Evolutionary conservation across 192 early-diverging fungal species (phyloP).

Genomic region (Backusella australiensis): DNA sequence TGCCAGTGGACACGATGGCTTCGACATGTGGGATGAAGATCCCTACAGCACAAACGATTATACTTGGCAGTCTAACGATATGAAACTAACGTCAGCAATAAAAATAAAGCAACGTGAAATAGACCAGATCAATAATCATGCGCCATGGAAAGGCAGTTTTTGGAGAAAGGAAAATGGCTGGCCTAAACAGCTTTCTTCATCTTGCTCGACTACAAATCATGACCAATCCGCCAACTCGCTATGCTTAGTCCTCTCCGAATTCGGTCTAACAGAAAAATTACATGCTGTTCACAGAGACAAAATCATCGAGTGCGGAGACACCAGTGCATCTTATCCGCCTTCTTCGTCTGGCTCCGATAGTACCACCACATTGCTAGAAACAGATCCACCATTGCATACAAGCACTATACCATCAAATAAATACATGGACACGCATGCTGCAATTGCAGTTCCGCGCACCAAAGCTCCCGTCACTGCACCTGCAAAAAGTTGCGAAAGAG

Average conservation of each 20-base stretch:
- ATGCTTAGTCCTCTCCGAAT: slow-evolving; percentile 15
- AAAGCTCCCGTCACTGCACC: background rate
- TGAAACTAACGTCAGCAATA: slow-evolving; percentile 27
- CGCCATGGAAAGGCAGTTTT: slow-evolving; percentile 28
- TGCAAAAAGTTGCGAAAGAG: background rate
- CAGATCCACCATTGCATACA: background rate
- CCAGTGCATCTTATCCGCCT: background rate
- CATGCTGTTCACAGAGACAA: slow-evolving; percentile 29
- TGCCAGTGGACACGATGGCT: background rate
- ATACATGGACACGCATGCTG: slow-evolving; percentile 12
- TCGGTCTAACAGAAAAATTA: slow-evolving; percentile 18
- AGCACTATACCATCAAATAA: background rate
- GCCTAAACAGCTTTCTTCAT: slow-evolving; percentile 28
- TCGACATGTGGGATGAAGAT: slow-evolving; percentile 42
- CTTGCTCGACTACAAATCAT: slow-evolving; percentile 32
- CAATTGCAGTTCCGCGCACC: background rate
- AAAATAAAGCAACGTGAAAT: slow-evolving; percentile 5
- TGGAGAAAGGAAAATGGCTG: slow-evolving; percentile 30
- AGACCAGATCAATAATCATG: background rate
- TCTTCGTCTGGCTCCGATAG: background rate
- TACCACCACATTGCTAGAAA: slow-evolving; percentile 9
- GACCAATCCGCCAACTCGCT: slow-evolving; percentile 29
- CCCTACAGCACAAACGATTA: slow-evolving; percentile 34
- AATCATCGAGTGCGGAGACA: slow-evolving; percentile 29
- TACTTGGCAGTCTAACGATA: slow-evolving; percentile 38